phyloP scores from a whole-genome alignment of 148 eudicot species.

The Tetragonia tetragonoides region DNA sequence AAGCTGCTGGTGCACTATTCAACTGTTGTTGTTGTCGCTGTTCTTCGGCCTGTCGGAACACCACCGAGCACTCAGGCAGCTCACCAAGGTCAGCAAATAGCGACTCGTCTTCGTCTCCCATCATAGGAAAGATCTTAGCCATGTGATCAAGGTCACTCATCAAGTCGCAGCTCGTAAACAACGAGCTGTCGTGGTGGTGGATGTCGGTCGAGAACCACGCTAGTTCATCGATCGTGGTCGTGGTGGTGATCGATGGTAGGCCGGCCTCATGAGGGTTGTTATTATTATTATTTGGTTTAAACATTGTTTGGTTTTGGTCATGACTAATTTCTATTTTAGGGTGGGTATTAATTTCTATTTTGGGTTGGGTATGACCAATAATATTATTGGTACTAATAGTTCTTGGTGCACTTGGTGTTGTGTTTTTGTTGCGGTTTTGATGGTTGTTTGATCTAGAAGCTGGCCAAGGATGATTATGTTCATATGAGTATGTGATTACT shows the following conservation, averaged over 20 bases:
- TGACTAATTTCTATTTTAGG: not conserved
- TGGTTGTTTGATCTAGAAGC: constrained; percentile 36
- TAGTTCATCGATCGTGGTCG: constrained; percentile 25
- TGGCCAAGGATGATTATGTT: constrained; percentile 78
- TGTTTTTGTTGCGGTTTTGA: constrained; percentile 26
- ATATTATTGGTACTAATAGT: too few relatives aligned
- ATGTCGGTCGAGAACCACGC: constrained; percentile 20
- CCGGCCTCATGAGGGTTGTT: constrained; percentile 4
- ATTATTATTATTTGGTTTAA: not conserved
- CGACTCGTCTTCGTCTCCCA: constrained; percentile 66
- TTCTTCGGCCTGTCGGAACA: constrained; percentile 51
- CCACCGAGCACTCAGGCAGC: constrained; percentile 78
- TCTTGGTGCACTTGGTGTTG: not conserved
- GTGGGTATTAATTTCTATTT: not conserved
- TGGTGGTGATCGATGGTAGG: constrained; percentile 1
- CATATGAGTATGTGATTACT: constrained; percentile 67
- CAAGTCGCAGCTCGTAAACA: constrained; percentile 15
- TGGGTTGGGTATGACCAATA: too few relatives aligned
- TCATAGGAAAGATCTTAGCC: constrained; percentile 44
- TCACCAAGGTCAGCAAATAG: constrained; percentile 86
- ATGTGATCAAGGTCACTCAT: constrained; percentile 24
- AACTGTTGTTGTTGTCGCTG: constrained; percentile 19
- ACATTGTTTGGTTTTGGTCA: not conserved
- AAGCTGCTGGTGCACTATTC: not conserved
- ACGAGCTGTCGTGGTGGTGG: constrained; percentile 9